phyloP scores from a whole-genome alignment of 2,329 filamentous ascomycete genomes.

The Ophiostoma tasmaniense region DNA sequence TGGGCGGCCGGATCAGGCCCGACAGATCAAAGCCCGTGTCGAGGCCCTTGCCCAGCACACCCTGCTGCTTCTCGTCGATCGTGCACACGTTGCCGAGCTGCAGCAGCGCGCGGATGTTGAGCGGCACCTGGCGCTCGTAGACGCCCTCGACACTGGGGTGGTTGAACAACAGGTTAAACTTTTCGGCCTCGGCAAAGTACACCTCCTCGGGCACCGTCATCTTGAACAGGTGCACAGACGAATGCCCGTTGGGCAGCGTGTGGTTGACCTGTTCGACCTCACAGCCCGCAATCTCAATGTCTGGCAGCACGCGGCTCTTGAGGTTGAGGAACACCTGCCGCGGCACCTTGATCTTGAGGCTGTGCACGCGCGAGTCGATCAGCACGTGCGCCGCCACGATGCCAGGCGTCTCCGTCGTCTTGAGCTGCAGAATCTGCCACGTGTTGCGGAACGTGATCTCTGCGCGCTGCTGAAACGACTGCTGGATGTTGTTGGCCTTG shows the following conservation, averaged over 20 bases:
- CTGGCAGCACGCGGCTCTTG: conserved; percentile 76
- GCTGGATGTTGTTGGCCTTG: conserved; percentile 46
- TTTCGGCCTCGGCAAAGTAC: conserved; percentile 76
- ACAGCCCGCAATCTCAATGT: conserved; percentile 79
- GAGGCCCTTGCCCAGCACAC: conserved; percentile 83
- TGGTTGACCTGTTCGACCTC: conserved; percentile 88
- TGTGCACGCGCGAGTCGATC: conserved; percentile 87
- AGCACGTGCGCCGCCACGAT: conserved; percentile 82
- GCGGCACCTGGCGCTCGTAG: conserved; percentile 86
- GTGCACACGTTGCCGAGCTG: conserved; percentile 86
- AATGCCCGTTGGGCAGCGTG: conserved; percentile 88
- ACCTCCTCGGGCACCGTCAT: conserved; percentile 81
- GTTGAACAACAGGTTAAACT: conserved; percentile 74
- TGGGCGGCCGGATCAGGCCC: conserved; percentile 59
- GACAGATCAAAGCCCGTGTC: conserved; percentile 89
- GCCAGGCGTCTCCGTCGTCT: conserved; percentile 73
- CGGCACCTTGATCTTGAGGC: conserved; percentile 79
- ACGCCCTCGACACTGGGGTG: conserved; percentile 94
- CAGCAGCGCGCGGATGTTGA: conserved; percentile 78
- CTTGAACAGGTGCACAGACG: conserved; percentile 89
- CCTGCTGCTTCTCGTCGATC: conserved; percentile 83
- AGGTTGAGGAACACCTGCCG: conserved; percentile 87
- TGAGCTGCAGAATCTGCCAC: conserved; percentile 89
- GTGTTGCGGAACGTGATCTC: conserved; percentile 83
- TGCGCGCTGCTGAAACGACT: conserved; percentile 81